Base-by-base conservation (phyloP, 2,329 filamentous ascomycete species). In the Talaromyces pinophilus region DNA sequence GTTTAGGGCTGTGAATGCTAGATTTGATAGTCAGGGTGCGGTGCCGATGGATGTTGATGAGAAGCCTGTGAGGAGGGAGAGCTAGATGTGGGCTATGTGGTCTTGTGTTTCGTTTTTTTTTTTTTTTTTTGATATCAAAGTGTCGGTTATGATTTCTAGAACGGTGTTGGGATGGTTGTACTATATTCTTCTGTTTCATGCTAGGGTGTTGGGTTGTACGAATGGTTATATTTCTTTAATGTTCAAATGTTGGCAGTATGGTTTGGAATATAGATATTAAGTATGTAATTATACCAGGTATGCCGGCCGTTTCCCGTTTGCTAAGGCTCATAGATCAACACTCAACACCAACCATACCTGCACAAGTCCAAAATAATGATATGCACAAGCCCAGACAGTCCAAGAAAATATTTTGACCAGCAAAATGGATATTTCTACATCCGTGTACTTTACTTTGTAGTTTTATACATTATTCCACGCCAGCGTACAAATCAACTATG, bases 401-500 rank as follows among this genome's bases (percentile, higher is more conserved):
- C 33, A 22, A 11, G n/a, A 54, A 35, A 57, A 33, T 57, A 13
- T 10, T 57, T 30, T 30, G 28, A 30, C 25, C 25, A 54, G 50
- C 30, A 57, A 22, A 33, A 15, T 38, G 33, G 38, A 25, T 38
- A 38, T 57, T 57, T 13, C 30, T 57, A 57, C n/a, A 38, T 25
- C 5, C 11, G 25, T 17, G 19, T 44, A 28, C 13, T 52, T 17
- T 3, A 25, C 7, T 40, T 28, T 11, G 15, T 61, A 38, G 25
- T 50, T 61, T 67, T 54, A 17, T 55, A 42, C 48, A 38, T 63
- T 80, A 87, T 70, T 88, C 84, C 50, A 87, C 81, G 64, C 85
- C 85, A 66, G 91, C 93, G 74, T 96, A 96, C 70, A 98, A 77
- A 78, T 98, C 95, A 40, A 98, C 95, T 35, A 97, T 86, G 69